phyloP scores from a whole-genome alignment of 192 early-diverging fungal genomes.

The Martensiomyces pterosporus region DNA sequence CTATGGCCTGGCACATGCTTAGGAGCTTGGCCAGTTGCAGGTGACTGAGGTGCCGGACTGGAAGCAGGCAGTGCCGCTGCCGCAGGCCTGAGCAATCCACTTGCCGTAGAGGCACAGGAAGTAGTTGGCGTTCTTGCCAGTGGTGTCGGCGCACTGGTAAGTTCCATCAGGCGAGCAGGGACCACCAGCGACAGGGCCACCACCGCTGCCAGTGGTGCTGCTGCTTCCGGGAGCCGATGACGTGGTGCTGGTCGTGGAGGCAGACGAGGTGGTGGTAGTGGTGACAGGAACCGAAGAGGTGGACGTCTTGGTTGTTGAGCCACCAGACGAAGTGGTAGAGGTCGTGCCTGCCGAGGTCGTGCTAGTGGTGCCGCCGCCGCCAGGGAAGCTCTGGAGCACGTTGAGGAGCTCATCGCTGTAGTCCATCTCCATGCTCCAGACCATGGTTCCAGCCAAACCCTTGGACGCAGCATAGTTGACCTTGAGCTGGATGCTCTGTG shows the following conservation, averaged over 20 bases:
- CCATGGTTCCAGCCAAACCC: conserved; percentile 59
- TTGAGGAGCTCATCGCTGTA: conserved; percentile 56
- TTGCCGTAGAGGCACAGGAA: no score
- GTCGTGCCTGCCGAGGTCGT: neutral
- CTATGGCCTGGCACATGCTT: no score
- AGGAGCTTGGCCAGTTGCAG: no score
- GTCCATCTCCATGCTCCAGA: conserved; percentile 64
- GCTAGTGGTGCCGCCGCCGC: conserved; percentile 7
- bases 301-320: neutral
- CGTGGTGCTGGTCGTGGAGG: neutral
- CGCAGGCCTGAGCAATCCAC: no score
- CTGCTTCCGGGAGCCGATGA: no score
- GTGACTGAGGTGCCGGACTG: no score
- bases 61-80: no score
- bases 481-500: conserved; percentile 54
- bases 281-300: no score
- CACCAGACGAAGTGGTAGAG: neutral
- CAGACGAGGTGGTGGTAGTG: neutral
- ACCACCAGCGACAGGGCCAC: conserved; percentile 8
- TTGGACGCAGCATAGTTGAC: conserved; percentile 53
- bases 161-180: conserved; percentile 3
- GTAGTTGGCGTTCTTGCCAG: no score
- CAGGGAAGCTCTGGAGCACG: conserved; percentile 12
- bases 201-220: no score
- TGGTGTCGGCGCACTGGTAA: no score